These are phyloP conservation scores for Penicillium nucicola DNA, from an alignment of 495 filamentous ascomycete genomes.

Conservation along the genomic window DNA sequence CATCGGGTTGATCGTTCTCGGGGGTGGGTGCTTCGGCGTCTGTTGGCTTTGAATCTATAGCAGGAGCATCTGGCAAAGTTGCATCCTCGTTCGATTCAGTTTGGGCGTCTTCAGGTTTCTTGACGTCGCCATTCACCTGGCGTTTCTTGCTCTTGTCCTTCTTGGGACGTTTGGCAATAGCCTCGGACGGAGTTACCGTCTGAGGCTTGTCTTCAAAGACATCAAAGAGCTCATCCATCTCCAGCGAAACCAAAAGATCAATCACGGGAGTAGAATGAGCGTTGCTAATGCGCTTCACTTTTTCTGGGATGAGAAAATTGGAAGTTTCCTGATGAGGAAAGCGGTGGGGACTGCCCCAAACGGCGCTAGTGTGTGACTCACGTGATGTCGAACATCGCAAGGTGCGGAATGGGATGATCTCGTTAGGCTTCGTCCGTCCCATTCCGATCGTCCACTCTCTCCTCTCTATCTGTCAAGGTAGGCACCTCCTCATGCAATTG, in stretches of 20 bases:
- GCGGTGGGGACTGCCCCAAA: constrained; percentile 20
- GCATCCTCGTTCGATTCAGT: constrained; percentile 50
- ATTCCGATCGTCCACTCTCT: constrained; percentile 31
- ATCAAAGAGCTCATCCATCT: constrained; percentile 80
- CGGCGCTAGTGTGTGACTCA: constrained; percentile 17
- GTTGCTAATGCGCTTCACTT: constrained; percentile 12
- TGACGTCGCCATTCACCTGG: constrained; percentile 74
- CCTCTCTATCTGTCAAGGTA: constrained; percentile 33
- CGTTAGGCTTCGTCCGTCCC: constrained; percentile 24
- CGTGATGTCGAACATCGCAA: constrained; percentile 28
- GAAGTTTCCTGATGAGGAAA: constrained; percentile 24
- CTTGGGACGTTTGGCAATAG: constrained; percentile 35
- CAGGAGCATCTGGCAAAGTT: constrained; percentile 31
- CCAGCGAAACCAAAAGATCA: constrained; percentile 14
- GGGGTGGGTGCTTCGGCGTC: constrained; percentile 17
- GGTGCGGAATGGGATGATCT: constrained; percentile 27
- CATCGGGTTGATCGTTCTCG: constrained; percentile 47
- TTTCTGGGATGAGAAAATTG: constrained; percentile 34
- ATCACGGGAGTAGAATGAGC: constrained; percentile 10
- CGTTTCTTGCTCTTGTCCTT: constrained; percentile 76
- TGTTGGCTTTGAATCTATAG: constrained; percentile 18
- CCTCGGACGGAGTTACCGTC: constrained; percentile 27
- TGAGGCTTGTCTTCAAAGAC: constrained; percentile 73
- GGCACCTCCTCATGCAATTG: constrained; percentile 7
- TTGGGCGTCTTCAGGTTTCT: constrained; percentile 40